These are phyloP conservation scores for Cryptococcus deneoformans DNA, from an alignment of 1,284 basidiomycete species.

Conservation along the genomic window DNA sequence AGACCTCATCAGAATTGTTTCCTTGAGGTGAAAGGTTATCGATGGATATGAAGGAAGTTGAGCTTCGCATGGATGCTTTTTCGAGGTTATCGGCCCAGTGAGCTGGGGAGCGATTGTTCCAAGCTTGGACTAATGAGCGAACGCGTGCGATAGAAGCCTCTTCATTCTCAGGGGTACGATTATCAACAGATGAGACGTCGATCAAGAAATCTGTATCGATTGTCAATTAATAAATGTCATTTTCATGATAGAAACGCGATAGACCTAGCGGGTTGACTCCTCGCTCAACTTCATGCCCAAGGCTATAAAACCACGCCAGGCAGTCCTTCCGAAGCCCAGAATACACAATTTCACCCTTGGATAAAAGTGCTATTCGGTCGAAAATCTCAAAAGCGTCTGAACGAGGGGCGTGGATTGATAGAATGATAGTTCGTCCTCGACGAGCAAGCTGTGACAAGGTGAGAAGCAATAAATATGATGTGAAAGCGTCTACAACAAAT, in stretches of 20 bases:
- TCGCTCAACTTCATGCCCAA: constrained; percentile 41
- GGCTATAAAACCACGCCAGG: constrained; percentile 50
- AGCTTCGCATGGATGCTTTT: constrained; percentile 4
- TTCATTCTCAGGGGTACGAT: constrained; percentile 50
- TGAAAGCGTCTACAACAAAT: constrained; percentile 50
- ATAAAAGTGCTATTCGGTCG: constrained; percentile 53
- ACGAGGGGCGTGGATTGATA: constrained; percentile 57
- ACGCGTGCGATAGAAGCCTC: constrained; percentile 36
- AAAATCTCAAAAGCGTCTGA: constrained; percentile 56
- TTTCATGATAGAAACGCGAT: background rate
- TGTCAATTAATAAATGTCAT: background rate
- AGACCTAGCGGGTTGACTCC: constrained; percentile 48
- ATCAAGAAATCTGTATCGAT: constrained; percentile 52
- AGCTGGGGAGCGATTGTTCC: constrained; percentile 24
- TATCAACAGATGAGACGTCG: constrained; percentile 54
- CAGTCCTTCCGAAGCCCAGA: constrained; percentile 48
- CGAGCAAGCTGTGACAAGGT: constrained; percentile 54
- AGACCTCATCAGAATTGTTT: no score
- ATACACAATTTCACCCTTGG: constrained; percentile 54
- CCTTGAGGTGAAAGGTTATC: no score
- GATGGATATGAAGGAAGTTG: background rate
- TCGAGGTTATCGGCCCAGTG: constrained; percentile 8
- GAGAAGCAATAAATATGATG: constrained; percentile 54
- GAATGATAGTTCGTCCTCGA: constrained; percentile 53
- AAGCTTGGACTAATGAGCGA: constrained; percentile 30